Evolutionary conservation across 805 yeast genomes (phyloP), one percentile per base, ranked within the genome.

Genomic region (Cyberlindnera maritima): DNA sequence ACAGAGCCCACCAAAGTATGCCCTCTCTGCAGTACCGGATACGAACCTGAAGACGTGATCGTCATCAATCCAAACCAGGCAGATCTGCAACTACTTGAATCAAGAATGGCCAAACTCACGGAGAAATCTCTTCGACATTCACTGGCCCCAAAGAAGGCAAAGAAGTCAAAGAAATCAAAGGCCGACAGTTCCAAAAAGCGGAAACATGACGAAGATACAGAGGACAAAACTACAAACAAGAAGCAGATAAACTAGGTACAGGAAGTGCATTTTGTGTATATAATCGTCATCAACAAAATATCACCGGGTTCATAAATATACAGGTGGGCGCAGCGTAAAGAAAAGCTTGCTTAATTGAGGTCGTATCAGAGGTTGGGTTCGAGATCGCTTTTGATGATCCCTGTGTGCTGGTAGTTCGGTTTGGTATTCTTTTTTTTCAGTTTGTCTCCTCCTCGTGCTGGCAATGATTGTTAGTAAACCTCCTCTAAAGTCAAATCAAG

Each of bases 21-120:
- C 54, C 79, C 80, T 2, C 56, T 62, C 3, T 81, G 85, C 59
- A 33, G 36, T 15, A 60, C 56, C 20, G 43, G 43, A 4, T 65
- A 52, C 40, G 47, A 43, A 1, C 40, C 46, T 5, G 45, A 46
- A 1, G 71, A 73, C 46, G 53, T 77, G 2, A 65, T 80, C 4
- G 64, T 67, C 2, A 60, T 76, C 6, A 69, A 69, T 38, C 69
- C 71, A 10, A 43, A 40, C 1, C 46, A 45, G 3, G 53, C 63
- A 4, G 67, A 61, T 13, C 37, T 55, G 0, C 37, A 47, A 10
- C 36, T 34, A 10, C 54, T 62, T 31, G 53, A 57, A 28, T 43
- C 49, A 5, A 57, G 75, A 49, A 52, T 56, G 39, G 43, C 39
- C 2, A 11, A 23, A 11, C 52, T 76, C 6, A 41, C 37, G 33